A percentile compares a stretch with the other conserved stretches of the same genome.
phyloP scores from a whole-genome alignment of 768 basidiomycete species.

The Leucosporidium yakuticum region DNA sequence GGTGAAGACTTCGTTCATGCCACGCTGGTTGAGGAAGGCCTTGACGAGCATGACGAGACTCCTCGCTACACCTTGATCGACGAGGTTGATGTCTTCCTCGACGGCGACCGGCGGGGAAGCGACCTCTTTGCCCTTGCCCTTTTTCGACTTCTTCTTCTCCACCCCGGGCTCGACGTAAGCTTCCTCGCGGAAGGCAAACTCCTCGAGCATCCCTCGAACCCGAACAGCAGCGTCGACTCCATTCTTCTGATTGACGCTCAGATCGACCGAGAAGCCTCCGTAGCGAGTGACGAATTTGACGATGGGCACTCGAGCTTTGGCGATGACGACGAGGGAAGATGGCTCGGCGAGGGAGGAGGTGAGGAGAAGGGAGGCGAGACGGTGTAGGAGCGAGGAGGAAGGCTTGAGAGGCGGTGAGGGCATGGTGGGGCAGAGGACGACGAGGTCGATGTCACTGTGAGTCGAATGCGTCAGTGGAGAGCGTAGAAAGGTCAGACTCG shows the following conservation, averaged over 20 bases:
- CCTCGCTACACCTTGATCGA: constrained; percentile 29
- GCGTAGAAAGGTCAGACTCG: background rate
- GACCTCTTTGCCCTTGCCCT: background rate
- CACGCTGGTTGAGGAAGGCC: constrained; percentile 76
- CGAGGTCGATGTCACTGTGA: constrained; percentile 85
- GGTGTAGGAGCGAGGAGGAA: constrained; percentile 54
- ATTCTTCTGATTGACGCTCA: constrained; percentile 84
- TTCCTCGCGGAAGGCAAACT: constrained; percentile 40
- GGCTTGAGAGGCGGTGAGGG: constrained; percentile 61
- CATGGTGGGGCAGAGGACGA: constrained; percentile 73
- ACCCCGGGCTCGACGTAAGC: constrained; percentile 30
- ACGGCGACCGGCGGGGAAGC: background rate
- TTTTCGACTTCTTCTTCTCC: constrained; percentile 1
- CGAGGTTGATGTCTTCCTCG: background rate
- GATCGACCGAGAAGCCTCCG: constrained; percentile 75
- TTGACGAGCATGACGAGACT: constrained; percentile 78
- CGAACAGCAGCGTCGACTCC: constrained; percentile 72
- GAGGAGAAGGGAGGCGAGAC: constrained; percentile 71
- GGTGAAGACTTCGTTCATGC: constrained; percentile 96
- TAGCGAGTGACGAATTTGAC: constrained; percentile 83
- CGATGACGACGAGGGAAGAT: constrained; percentile 74
- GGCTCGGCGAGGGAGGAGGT: constrained; percentile 59
- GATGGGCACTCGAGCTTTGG: constrained; percentile 91
- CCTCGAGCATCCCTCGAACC: constrained; percentile 68
- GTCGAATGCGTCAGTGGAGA: background rate